Base-by-base conservation (phyloP, 2,329 filamentous ascomycete species). In the Lachnellula arida region DNA sequence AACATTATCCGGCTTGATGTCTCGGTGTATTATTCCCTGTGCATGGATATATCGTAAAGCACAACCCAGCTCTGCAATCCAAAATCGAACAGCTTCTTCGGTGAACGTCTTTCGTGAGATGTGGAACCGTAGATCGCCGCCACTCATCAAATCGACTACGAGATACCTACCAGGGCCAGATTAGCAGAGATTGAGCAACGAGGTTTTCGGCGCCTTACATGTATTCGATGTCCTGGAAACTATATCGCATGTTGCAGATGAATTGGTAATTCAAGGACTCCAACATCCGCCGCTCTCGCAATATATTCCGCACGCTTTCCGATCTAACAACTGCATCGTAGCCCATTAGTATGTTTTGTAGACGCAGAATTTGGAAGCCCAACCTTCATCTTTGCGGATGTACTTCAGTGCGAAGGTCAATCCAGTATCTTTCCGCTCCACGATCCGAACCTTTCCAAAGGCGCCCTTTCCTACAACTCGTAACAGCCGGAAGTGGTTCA, bases 161-260 rank as follows among this genome's bases (percentile, higher is more conserved):
- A 99, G 85, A 73, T 99, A 89, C 69, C 85, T 88, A 49, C 4
- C 17, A 28, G 32, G 4, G 19, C n/a, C 19, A 22, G 1, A 37
- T 61, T 46, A 62, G 59, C 49, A 40, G 22, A 40, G 8, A 14
- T 37, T n/a, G n/a, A 42, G 12, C 7, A 37, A 52, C 53, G 42
- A 37, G 47, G 32, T 11, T 12, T 25, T 2, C 28, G 12, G 12
- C 25, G 57, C 73, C 89, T 69, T 79, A 96, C 91, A 99, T 88
- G 75, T 99, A 99, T 74, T 99, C 94, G 67, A 97, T 91, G 74
- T 99, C 94, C 75, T 99, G 94, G 71, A 99, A 99, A 75, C 92
- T 97, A 76, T 97, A 99, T 68, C 94, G 89, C 78, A 99, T 78
- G 74, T 99, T 99, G 78, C 93, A 97, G 65, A 99, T 88, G 73